phyloP scores from a whole-genome alignment of 768 basidiomycete genomes.

The Symmetrospora coprosmae region DNA sequence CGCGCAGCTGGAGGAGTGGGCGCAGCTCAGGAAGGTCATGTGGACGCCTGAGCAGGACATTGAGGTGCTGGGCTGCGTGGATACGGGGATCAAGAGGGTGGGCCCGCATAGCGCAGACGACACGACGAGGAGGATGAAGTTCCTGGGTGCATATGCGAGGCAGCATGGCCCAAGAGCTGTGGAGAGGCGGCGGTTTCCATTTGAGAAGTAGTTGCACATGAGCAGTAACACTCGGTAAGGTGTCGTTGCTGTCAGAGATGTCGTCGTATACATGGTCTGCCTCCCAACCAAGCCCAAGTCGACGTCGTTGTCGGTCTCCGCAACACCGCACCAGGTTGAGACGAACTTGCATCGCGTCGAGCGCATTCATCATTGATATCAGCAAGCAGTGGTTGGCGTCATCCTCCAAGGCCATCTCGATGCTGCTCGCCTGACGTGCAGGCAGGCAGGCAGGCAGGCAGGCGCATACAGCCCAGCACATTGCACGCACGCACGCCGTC shows the following conservation, averaged over 20 bases:
- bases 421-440: background rate
- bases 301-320: too few species aligned
- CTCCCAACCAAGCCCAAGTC: too few species aligned
- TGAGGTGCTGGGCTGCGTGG: background rate
- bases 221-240: too few species aligned
- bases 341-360: background rate
- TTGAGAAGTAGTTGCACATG: background rate
- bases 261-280: too few species aligned
- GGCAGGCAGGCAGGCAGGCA: background rate
- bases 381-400: background rate
- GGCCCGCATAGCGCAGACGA: background rate
- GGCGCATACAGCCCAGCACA: background rate
- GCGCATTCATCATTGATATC: background rate
- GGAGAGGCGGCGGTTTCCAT: background rate
- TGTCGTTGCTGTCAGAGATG: too few species aligned
- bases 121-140: background rate
- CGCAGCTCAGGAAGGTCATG: background rate
- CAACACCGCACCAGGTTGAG: too few species aligned
- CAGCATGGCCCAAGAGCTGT: background rate
- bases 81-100: background rate
- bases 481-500: background rate
- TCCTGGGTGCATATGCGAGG: background rate
- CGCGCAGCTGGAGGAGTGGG: background rate
- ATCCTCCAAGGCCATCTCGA: background rate
- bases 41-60: conserved; percentile 4